These are phyloP conservation scores for Oryza nivara DNA, from an alignment of 176 grass and related monocot genomes.

Conservation along the genomic window DNA sequence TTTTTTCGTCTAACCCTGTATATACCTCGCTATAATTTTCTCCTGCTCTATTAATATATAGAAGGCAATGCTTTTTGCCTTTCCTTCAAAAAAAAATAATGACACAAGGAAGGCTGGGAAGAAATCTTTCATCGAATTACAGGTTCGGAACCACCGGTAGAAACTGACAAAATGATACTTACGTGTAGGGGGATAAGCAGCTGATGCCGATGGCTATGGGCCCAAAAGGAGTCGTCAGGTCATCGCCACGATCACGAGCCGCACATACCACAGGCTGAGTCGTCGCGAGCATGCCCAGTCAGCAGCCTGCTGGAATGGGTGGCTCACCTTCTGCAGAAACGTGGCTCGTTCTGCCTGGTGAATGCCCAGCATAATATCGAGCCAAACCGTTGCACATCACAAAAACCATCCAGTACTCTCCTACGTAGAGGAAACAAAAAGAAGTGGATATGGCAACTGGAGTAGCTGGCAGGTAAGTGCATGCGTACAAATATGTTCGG, in stretches of 20 bases:
- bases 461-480: neutral
- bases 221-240: neutral
- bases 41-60: too few relatives aligned
- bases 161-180: neutral
- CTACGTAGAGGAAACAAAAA: neutral
- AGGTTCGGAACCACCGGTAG: neutral
- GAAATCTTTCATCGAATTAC: conserved; percentile 23
- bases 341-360: conserved; percentile 19
- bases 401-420: neutral
- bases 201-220: conserved; percentile 31
- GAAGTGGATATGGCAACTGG: neutral
- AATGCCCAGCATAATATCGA: neutral
- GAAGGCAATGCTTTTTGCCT: too few relatives aligned
- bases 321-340: conserved; percentile 32
- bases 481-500: neutral
- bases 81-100: too few relatives aligned
- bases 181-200: conserved; percentile 37
- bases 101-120: neutral
- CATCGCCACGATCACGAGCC: conserved; percentile 15
- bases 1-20: too few relatives aligned
- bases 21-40: too few relatives aligned
- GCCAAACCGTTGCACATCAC: neutral
- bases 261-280: conserved; percentile 15
- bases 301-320: conserved; percentile 11
- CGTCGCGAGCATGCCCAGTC: conserved; percentile 31